These are phyloP conservation scores for Citrus glauca DNA, from an alignment of 345 rosid genomes.

Conservation along the genomic window DNA sequence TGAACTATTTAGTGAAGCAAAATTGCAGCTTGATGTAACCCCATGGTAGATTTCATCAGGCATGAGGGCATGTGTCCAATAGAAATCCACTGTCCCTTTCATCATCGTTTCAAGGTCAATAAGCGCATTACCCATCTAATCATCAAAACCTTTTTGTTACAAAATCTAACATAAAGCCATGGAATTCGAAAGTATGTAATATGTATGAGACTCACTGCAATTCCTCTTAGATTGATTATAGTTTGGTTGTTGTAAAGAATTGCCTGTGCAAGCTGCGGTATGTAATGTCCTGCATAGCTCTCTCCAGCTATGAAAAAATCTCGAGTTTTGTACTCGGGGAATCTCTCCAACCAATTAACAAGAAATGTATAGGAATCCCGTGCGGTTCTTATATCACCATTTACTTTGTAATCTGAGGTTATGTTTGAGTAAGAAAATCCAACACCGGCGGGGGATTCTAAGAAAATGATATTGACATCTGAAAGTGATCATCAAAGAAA, in stretches of 20 bases:
- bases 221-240: neutral
- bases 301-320: slow-evolving; percentile 12
- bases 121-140: slow-evolving; percentile 13
- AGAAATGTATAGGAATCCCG: slow-evolving; percentile 2
- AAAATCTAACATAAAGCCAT: neutral
- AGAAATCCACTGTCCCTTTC: slow-evolving; percentile 8
- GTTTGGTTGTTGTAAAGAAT: slow-evolving; percentile 1
- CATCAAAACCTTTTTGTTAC: neutral
- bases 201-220: neutral
- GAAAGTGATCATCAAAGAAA: neutral
- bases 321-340: slow-evolving; percentile 10
- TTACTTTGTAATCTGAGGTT: slow-evolving; percentile 1
- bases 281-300: slow-evolving; percentile 11
- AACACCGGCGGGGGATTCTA: slow-evolving; percentile 14
- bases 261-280: slow-evolving; percentile 7
- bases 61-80: slow-evolving; percentile 18
- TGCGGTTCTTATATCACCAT: slow-evolving; percentile 1
- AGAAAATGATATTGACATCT: slow-evolving; percentile 6
- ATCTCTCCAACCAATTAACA: slow-evolving; percentile 8
- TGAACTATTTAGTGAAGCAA: neutral
- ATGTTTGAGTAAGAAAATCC: slow-evolving; percentile 17
- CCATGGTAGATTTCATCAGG: slow-evolving; percentile 15
- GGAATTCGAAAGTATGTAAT: neutral
- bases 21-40: slow-evolving; percentile 4
- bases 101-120: slow-evolving; percentile 14